Base-by-base conservation (phyloP, 257 asterid genomes). In the Solanum peruvianum region DNA sequence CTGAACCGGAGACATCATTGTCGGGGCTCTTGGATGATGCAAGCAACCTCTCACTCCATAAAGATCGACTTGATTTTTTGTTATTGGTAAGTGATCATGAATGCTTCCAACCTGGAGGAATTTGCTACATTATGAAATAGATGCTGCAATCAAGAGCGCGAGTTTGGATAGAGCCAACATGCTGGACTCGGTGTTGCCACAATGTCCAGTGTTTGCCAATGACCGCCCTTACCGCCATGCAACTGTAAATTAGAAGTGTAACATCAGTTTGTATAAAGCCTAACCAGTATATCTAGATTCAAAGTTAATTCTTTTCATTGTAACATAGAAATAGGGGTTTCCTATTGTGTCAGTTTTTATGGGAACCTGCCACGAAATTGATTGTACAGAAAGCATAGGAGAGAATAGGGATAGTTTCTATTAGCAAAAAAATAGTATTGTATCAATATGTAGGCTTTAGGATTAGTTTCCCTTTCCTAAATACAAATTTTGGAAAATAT, bases 321-420 rank as follows among this genome's bases (percentile, higher is more conserved):
- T 86, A 86, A 49, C 83, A 72, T 86, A 86, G 87, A 41, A 86
- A 85, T 5, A 47, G 42, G 78, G 92, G 94, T 91, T 89, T 92
- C 92, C 84, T 76, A 77, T 87, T 71, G 80, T 72, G 87, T 81
- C 29, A 87, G 90, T 87, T 90, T 88, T 78, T 82, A 76, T 23
- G 91, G 94, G 92, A 89, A 88, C 91, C 93, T 83, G 70, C 85
- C 87, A 84, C 67, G 45, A 49, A 70, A 90, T 87, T 89, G 87
- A 86, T 89, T 95, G 96, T 94, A 94, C 87, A 92, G 94, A 90
- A 89, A 91, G 21, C 45, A 81, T 81, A 70, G 87, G 23, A 16
- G 82, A 45, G 45, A 49, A 49, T 81, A 49, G 31, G 20, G 31
- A 49, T 81, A 81, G 85, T 3, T 29, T 49, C 20, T 81, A 6